Percentiles rank a stretch among this genome's conserved stretches.
Evolutionary conservation across 208 protist species (phyloP).

Genomic region (Crithidia brevicula): DNA sequence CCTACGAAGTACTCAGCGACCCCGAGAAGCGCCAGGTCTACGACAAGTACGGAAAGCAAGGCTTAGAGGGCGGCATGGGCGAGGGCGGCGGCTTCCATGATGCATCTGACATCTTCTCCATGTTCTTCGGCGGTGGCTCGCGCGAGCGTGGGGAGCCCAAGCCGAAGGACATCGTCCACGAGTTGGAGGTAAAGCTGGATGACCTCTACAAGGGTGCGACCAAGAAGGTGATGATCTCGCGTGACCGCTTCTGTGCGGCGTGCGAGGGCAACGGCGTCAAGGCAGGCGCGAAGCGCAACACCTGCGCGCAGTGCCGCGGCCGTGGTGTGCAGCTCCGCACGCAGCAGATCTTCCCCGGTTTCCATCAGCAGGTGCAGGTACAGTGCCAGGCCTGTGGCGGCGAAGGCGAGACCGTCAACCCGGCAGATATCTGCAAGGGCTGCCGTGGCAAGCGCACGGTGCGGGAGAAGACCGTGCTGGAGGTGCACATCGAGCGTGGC

Average conservation of each 20-base stretch:
- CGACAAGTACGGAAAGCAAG: slow-evolving; percentile 97
- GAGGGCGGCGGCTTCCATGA: slow-evolving; percentile 65
- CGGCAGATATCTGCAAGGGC: slow-evolving; percentile 90
- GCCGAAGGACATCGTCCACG: slow-evolving; percentile 94
- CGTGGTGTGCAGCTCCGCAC: slow-evolving; percentile 86
- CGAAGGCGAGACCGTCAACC: slow-evolving; percentile 69
- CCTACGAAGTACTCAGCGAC: slow-evolving; percentile 98
- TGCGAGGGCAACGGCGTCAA: slow-evolving; percentile 76
- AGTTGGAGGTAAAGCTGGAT: slow-evolving; percentile 93
- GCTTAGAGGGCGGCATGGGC: slow-evolving; percentile 87
- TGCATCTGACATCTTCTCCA: slow-evolving; percentile 85
- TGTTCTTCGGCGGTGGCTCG: slow-evolving; percentile 86
- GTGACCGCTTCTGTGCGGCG: slow-evolving; percentile 65
- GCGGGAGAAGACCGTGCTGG: slow-evolving; percentile 93
- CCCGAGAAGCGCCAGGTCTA: slow-evolving; percentile 96
- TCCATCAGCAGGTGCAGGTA: slow-evolving; percentile 92
- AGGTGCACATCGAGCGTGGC: slow-evolving; percentile 96
- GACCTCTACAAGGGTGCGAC: slow-evolving; percentile 97
- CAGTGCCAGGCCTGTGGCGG: slow-evolving; percentile 93
- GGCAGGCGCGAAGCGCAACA: slow-evolving; percentile 46
- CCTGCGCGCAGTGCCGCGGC: slow-evolving; percentile 93
- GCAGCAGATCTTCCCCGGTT: slow-evolving; percentile 95
- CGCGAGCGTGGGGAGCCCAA: slow-evolving; percentile 78
- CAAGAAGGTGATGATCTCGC: slow-evolving; percentile 90
- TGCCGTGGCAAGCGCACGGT: slow-evolving; percentile 94